Evolutionary conservation across 2,329 filamentous ascomycete species (phyloP).

Genomic region (Myriosclerotinia curreyana): DNA sequence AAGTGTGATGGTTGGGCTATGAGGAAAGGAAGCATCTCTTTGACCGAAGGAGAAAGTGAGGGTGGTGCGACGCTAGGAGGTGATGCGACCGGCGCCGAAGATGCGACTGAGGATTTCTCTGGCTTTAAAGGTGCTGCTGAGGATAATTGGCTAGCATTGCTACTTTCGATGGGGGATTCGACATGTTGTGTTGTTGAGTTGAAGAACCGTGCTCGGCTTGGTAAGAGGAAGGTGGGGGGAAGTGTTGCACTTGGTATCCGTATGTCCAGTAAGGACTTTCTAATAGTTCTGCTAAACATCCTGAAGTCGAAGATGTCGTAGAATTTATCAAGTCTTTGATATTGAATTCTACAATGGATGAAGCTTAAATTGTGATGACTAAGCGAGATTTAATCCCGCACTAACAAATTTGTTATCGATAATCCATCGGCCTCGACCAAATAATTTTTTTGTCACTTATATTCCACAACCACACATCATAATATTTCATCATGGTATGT

Average conservation of each 20-base stretch:
- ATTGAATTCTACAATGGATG: conserved; percentile 10
- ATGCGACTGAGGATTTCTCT: conserved; percentile 15
- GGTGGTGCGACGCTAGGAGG: conserved; percentile 33
- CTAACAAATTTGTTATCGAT: conserved; percentile 29
- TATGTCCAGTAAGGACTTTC: conserved; percentile 62
- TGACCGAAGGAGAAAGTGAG: conserved; percentile 53
- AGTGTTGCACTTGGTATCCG: conserved; percentile 44
- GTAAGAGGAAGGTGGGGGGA: conserved; percentile 52
- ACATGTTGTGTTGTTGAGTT: conserved; percentile 51
- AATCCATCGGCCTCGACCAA: conserved; percentile 19
- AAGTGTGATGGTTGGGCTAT: conserved; percentile 73
- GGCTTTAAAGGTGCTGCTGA: conserved; percentile 24
- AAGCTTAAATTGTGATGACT: conserved; percentile 20
- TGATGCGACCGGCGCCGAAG: conserved; percentile 23
- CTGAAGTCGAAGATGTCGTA: conserved; percentile 23
- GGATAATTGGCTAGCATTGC: conserved; percentile 22
- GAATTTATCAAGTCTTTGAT: conserved; percentile 20
- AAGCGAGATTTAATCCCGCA: conserved; percentile 16
- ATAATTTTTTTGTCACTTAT: conserved; percentile 23
- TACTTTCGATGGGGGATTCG: conserved; percentile 38
- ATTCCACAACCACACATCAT: conserved; percentile 22
- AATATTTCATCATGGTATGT: conserved; percentile 30
- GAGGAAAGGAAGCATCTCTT: conserved; percentile 65
- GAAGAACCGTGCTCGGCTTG: conserved; percentile 45
- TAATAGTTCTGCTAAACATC: conserved; percentile 49